Evolutionary conservation across 305 asterid species (phyloP).

Genomic region (Fraxinus baroniana): DNA sequence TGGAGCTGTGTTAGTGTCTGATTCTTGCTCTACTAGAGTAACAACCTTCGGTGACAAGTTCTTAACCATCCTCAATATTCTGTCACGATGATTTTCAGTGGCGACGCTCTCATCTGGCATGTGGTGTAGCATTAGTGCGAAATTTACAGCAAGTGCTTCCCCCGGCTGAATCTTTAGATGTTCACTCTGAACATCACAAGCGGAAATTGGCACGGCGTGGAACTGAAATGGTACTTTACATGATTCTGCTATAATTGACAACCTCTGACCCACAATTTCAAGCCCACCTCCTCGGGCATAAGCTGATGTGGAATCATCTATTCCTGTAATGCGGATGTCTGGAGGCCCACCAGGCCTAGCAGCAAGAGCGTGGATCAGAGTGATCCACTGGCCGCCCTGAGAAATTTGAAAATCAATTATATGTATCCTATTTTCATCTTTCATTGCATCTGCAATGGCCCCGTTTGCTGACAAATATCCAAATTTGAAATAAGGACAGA

Average conservation of each 20-base stretch:
- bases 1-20: slow-evolving; percentile 44
- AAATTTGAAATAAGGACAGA: slow-evolving; percentile 55
- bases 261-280: slow-evolving; percentile 45
- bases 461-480: slow-evolving; percentile 54
- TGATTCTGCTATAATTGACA: slow-evolving; percentile 39
- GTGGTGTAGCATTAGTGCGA: slow-evolving; percentile 47
- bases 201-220: slow-evolving; percentile 32
- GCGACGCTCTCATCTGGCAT: slow-evolving; percentile 51
- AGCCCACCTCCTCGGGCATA: slow-evolving; percentile 53
- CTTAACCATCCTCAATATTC: slow-evolving; percentile 47
- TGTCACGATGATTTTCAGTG: slow-evolving; percentile 43
- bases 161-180: slow-evolving; percentile 34
- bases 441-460: slow-evolving; percentile 55
- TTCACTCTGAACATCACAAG: slow-evolving; percentile 35
- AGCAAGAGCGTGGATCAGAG: slow-evolving; percentile 48
- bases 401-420: slow-evolving; percentile 51
- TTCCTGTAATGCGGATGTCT: slow-evolving; percentile 41
- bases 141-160: slow-evolving; percentile 52
- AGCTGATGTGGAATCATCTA: slow-evolving; percentile 46
- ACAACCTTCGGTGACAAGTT: slow-evolving; percentile 49
- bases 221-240: slow-evolving; percentile 49
- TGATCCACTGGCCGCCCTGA: slow-evolving; percentile 56
- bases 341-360: slow-evolving; percentile 50
- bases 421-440: slow-evolving; percentile 40
- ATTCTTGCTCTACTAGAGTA: slow-evolving; percentile 54